Conservation (phyloP, 257 asterid species). For the Knoxia roxburghii region DNA sequence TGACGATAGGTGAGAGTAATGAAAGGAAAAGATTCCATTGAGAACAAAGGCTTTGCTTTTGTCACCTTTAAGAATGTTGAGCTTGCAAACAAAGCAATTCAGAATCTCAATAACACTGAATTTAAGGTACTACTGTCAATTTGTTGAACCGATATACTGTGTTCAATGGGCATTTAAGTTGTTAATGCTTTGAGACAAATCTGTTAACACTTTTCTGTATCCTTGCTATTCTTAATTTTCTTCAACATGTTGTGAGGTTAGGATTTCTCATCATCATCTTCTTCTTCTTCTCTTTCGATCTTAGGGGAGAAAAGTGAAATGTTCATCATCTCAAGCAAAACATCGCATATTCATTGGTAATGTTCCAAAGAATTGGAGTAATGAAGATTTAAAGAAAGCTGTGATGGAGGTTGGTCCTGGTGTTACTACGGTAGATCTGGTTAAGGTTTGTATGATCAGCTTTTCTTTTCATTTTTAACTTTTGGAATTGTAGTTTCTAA, state of each 20-base stretch:
- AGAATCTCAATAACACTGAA: constrained; percentile 69
- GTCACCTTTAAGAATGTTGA: constrained; percentile 72
- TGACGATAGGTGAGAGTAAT: constrained; percentile 71
- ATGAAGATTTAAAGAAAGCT: constrained; percentile 65
- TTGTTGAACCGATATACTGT: not conserved
- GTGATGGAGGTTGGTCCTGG: constrained; percentile 83
- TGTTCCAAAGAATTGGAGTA: constrained; percentile 75
- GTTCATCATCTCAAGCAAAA: constrained; percentile 88
- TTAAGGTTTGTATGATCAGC: constrained; percentile 49
- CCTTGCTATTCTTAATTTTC: not conserved
- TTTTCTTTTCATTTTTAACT: not conserved
- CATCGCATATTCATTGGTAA: constrained; percentile 77
- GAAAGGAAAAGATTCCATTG: constrained; percentile 76
- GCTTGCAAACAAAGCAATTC: constrained; percentile 75
- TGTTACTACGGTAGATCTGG: constrained; percentile 58
- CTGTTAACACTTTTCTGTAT: not conserved
- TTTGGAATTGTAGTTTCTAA: not conserved
- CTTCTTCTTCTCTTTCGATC: not conserved
- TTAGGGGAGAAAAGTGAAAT: constrained; percentile 71
- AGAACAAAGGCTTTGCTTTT: constrained; percentile 86
- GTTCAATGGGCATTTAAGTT: not conserved
- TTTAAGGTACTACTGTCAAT: constrained; percentile 43
- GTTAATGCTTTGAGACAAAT: not conserved
- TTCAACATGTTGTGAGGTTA: not conserved
- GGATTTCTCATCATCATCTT: not conserved